Base-by-base conservation (phyloP, 106 monocot species). In the Allium sativum region DNA sequence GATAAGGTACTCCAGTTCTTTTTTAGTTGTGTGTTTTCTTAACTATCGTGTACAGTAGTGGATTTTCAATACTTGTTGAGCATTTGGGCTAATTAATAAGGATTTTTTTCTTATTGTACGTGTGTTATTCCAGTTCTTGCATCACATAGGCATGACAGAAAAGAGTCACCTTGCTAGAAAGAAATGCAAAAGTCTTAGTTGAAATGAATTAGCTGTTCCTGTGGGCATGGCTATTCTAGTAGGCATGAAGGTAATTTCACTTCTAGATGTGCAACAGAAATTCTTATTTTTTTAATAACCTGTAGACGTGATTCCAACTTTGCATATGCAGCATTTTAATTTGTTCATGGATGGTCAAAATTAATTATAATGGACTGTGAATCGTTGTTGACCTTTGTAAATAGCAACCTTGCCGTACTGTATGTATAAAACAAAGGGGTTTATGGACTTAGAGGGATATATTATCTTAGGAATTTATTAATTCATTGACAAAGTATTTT, bases 141-240 rank as follows among this genome's bases (percentile, higher is more conserved):
- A 21, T 89, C 94, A 53, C 94, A 89, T 55, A 77, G 86, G 12
- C 83, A 81, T 73, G 94, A 89, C 12, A 86, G 89, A 52, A 94
- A 89, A 73, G 75, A 89, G 73, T 85, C 86, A 52, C 83, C 89
- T 55, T 73, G 89, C 59, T 89, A 86, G 0, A 72, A 89, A 41
- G 69, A 86, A 42, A 94, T 86, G 41, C 66, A 78, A 61, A 94
- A 94, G 94, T 89, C 69, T 73, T 94, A 57, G 86, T 74, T 68
- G 94, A 94, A 62, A 75, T 94, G 45, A 89, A 89, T 59, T 61
- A n/a, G n/a, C n/a, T n/a, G n/a, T n/a, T n/a, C n/a, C n/a, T n/a
- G n/a, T n/a, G n/a, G n/a, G n/a, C n/a, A n/a, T 80, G 48, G 61
- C 83, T 7, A 54, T 89, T 77, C 78, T 94, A 61, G 64, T 83